These are phyloP conservation scores for Polytolypa hystricis DNA, from an alignment of 2,329 filamentous ascomycete genomes.

Conservation along the genomic window DNA sequence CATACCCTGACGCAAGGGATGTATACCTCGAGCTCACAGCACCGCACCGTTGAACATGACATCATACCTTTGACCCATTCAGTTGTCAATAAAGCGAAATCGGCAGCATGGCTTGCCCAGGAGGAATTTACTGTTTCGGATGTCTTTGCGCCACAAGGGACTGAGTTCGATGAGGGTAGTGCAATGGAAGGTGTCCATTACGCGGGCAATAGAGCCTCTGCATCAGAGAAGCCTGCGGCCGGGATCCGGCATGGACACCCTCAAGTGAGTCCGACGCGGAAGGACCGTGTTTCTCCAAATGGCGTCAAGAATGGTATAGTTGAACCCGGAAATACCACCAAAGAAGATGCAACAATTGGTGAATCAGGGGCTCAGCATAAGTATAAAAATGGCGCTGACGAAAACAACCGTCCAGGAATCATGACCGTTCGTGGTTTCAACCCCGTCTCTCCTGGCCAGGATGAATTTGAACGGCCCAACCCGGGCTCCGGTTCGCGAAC, in stretches of 20 bases:
- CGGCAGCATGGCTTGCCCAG: constrained; percentile 8
- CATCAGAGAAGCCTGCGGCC: background rate
- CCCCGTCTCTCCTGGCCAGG: constrained; percentile 32
- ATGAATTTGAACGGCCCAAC: constrained; percentile 35
- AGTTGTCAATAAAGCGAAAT: constrained; percentile 3
- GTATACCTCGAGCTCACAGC: constrained; percentile 6
- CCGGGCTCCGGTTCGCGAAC: constrained; percentile 23
- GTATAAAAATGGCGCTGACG: constrained; percentile 10
- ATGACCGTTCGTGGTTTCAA: constrained; percentile 36
- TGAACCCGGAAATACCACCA: no score
- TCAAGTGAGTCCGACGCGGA: constrained; percentile 8
- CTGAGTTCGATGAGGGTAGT: constrained; percentile 2
- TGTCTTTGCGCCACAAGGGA: constrained; percentile 13
- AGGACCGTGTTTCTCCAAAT: background rate
- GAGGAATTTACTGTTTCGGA: constrained; percentile 14
- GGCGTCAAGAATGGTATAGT: no score
- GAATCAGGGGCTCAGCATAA: background rate
- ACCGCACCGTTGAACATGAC: constrained; percentile 5
- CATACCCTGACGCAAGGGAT: constrained; percentile 2
- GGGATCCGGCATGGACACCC: constrained; percentile 8
- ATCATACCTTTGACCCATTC: constrained; percentile 4
- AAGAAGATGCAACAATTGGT: background rate
- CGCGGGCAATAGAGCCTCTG: no score
- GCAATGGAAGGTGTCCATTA: background rate
- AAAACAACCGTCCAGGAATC: constrained; percentile 24